Percentiles rank a stretch among this genome's conserved stretches.
Evolutionary conservation across 1,284 basidiomycete species (phyloP).

Genomic region (Phaffia rhodozyma): DNA sequence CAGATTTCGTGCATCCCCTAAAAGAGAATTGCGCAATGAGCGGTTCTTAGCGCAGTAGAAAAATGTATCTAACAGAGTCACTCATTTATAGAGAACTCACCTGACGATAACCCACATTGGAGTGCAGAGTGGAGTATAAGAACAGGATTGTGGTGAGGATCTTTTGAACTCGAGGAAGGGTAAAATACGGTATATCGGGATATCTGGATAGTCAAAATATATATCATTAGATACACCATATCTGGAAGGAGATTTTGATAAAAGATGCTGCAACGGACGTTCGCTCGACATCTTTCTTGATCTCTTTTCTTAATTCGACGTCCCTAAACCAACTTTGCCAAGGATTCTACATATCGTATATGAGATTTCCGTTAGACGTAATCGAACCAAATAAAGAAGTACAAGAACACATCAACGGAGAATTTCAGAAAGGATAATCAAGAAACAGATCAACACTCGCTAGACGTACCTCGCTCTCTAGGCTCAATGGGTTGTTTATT

Average conservation of each 20-base stretch:
- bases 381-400: background rate
- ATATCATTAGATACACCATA: background rate
- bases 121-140: constrained; percentile 60
- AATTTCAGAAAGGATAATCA: background rate
- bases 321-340: constrained; percentile 86
- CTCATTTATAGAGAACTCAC: constrained; percentile 19
- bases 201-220: constrained; percentile 43
- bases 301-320: constrained; percentile 71
- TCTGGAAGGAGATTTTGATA: background rate
- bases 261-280: constrained; percentile 46
- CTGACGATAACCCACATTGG: constrained; percentile 66
- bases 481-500: constrained; percentile 70
- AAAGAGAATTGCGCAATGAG: background rate
- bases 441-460: constrained; percentile 7
- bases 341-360: constrained; percentile 50
- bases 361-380: constrained; percentile 4
- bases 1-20: constrained; percentile 95
- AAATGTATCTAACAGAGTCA: background rate
- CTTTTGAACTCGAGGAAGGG: constrained; percentile 55
- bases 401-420: background rate
- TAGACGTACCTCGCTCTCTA: constrained; percentile 57
- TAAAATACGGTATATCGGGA: constrained; percentile 81
- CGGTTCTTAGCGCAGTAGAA: no score
- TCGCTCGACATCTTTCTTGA: constrained; percentile 80
- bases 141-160: constrained; percentile 75